Percentiles rank a stretch among this genome's conserved stretches.
phyloP scores from a whole-genome alignment of 208 protist genomes.

The Naegleria lovaniensis region DNA sequence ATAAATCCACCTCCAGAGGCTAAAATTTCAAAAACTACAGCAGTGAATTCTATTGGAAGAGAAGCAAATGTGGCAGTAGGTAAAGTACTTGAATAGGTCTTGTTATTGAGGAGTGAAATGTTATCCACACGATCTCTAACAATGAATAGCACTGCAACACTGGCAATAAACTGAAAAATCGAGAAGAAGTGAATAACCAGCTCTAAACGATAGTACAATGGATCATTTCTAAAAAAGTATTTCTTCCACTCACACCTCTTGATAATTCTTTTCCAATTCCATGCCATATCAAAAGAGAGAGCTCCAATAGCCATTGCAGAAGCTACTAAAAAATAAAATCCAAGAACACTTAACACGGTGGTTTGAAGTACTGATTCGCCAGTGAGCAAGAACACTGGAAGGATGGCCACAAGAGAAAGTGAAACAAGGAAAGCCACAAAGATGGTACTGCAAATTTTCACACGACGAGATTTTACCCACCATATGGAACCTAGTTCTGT shows the following conservation, averaged over 20 bases:
- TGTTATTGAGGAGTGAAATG: background rate
- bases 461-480: too few species aligned
- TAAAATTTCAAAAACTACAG: background rate
- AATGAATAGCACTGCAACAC: background rate
- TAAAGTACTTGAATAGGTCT: background rate
- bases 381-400: too few species aligned
- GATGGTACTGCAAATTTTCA: too few species aligned
- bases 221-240: background rate
- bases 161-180: background rate
- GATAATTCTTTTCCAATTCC: background rate
- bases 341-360: too few species aligned
- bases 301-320: too few species aligned
- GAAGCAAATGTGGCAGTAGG: background rate
- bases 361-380: too few species aligned
- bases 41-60: background rate
- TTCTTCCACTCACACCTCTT: background rate
- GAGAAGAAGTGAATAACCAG: background rate
- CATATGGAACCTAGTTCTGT: too few species aligned
- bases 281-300: background rate
- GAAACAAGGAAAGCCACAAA: too few species aligned
- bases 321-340: too few species aligned
- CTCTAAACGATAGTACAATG: background rate
- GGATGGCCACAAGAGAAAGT: too few species aligned
- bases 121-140: background rate
- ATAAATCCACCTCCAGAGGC: background rate